Evolutionary conservation across 208 protist species (phyloP).

Genomic region (Herpetomonas tarakana): DNA sequence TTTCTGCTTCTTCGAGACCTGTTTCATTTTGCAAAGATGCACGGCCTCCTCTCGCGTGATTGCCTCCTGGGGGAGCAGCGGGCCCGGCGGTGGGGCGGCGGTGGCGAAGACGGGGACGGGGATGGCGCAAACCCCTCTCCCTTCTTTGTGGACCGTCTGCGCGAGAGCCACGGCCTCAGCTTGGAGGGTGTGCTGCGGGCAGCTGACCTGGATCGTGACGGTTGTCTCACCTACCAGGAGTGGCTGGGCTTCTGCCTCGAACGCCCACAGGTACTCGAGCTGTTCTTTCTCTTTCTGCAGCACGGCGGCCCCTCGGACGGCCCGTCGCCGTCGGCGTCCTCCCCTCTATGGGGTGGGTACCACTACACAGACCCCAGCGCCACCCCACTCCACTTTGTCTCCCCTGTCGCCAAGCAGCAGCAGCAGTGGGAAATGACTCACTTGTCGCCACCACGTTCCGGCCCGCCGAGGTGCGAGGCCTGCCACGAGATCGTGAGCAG

Average conservation of each 20-base stretch:
- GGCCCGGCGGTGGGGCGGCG: no score
- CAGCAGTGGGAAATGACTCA: not conserved
- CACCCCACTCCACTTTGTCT: no score
- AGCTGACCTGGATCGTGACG: constrained; percentile 51
- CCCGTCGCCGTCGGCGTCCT: constrained; percentile 2
- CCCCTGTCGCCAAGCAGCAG: no score
- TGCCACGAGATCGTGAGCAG: not conserved
- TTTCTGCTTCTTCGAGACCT: not conserved
- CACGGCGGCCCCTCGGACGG: constrained; percentile 7
- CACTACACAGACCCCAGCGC: no score
- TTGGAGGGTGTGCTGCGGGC: constrained; percentile 31
- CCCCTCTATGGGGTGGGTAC: not conserved
- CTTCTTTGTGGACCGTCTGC: constrained; percentile 1
- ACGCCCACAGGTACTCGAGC: constrained; percentile 33
- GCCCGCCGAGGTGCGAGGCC: not conserved
- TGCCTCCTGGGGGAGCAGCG: not conserved
- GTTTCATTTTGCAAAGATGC: not conserved
- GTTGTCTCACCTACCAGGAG: constrained; percentile 42
- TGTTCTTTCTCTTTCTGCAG: constrained; percentile 23
- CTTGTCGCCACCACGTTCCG: not conserved
- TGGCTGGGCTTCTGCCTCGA: constrained; percentile 46
- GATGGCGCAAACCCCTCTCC: not conserved
- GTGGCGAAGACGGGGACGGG: constrained; percentile 9
- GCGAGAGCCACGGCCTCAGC: constrained; percentile 6
- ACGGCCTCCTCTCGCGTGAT: not conserved